Evolutionary conservation across 23 red algal genomes (phyloP).

Genomic region (Gracilaria gracilis): DNA sequence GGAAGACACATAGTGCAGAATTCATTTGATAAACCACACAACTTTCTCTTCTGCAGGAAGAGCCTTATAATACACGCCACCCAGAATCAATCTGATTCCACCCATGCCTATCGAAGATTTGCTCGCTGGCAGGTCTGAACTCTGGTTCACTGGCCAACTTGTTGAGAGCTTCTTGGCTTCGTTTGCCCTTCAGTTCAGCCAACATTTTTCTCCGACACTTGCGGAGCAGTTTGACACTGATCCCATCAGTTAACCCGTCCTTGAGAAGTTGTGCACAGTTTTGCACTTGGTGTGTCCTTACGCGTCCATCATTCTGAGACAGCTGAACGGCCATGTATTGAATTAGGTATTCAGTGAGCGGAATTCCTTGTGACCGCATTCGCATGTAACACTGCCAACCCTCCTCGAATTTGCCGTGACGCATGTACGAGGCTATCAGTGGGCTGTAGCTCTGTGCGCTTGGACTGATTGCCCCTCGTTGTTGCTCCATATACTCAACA

Average conservation of each 20-base stretch:
- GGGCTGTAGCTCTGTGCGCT: conserved; percentile 33
- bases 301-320: neutral
- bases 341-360: conserved; percentile 29
- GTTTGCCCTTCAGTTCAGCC: neutral
- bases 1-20: neutral
- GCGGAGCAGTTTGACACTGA: conserved; percentile 27
- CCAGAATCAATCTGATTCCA: conserved; percentile 79
- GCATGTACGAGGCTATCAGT: conserved; percentile 1
- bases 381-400: conserved; percentile 42
- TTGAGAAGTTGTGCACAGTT: conserved; percentile 8
- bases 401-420: neutral
- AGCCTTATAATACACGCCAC: conserved; percentile 57
- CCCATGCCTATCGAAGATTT: conserved; percentile 73
- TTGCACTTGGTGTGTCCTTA: neutral
- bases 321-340: conserved; percentile 1
- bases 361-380: conserved; percentile 41
- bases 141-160: conserved; percentile 41
- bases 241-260: conserved; percentile 22
- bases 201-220: conserved; percentile 29
- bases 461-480: conserved; percentile 18
- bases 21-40: neutral
- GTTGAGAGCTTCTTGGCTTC: conserved; percentile 6
- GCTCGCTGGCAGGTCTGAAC: conserved; percentile 53
- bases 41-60: neutral
- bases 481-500: conserved; percentile 54